Conservation (phyloP, 805 yeast species). For the Yarrowia sp. region DNA sequence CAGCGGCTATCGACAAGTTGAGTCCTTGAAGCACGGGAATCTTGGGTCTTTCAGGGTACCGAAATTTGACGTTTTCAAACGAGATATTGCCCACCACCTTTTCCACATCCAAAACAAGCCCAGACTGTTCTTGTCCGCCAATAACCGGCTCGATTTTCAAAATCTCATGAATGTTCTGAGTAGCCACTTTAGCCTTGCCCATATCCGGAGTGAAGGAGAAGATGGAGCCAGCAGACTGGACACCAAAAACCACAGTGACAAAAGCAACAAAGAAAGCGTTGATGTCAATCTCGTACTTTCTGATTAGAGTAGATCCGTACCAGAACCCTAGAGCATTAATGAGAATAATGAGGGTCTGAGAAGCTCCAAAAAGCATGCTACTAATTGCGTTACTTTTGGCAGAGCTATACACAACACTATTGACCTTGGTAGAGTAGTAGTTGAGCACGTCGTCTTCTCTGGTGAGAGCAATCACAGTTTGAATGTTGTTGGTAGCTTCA, state of each 20-base stretch:
- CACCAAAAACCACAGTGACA: constrained; percentile 43
- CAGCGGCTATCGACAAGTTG: constrained; percentile 47
- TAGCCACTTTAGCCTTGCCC: constrained; percentile 44
- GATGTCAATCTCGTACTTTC: constrained; percentile 36
- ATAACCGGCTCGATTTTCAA: constrained; percentile 37
- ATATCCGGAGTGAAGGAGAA: constrained; percentile 46
- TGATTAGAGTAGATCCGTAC: constrained; percentile 44
- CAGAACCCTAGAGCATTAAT: constrained; percentile 45
- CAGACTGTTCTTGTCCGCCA: constrained; percentile 33
- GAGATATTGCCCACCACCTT: constrained; percentile 52
- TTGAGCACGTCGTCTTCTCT: constrained; percentile 43
- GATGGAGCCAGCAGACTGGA: constrained; percentile 44
- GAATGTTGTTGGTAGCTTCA: constrained; percentile 42
- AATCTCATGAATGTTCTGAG: constrained; percentile 38
- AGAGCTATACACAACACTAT: constrained; percentile 36
- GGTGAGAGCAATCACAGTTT: constrained; percentile 44
- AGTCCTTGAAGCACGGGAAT: constrained; percentile 53
- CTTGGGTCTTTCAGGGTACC: constrained; percentile 61
- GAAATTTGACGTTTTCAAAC: constrained; percentile 58
- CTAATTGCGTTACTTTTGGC: constrained; percentile 36
- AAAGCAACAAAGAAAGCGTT: constrained; percentile 43
- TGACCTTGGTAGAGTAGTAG: constrained; percentile 36
- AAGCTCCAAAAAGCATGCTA: constrained; percentile 41
- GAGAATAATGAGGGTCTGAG: constrained; percentile 44
- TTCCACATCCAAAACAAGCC: constrained; percentile 32